A percentile compares a stretch with the other conserved stretches of the same genome.
Evolutionary conservation across 805 yeast genomes (phyloP).

Genomic region (Yamadazyma olivae): DNA sequence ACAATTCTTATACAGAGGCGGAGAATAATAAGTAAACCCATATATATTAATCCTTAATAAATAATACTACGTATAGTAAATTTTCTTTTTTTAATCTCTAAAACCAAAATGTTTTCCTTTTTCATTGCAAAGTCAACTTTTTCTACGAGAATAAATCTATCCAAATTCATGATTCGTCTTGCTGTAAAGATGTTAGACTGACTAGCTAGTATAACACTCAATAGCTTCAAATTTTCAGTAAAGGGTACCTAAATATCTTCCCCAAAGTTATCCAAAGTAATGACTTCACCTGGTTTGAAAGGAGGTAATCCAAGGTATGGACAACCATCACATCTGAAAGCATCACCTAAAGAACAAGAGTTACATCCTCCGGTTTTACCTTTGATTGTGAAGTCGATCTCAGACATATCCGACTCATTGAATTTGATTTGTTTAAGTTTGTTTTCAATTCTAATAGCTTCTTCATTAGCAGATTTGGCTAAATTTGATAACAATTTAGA

Average conservation of each 20-base stretch:
- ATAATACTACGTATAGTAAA: too few relatives aligned
- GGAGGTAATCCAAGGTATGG: constrained; percentile 97
- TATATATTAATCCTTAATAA: too few relatives aligned
- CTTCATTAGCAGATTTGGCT: constrained; percentile 49
- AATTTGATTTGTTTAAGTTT: constrained; percentile 52
- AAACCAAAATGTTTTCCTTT: too few relatives aligned
- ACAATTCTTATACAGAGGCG: too few relatives aligned
- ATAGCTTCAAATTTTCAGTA: too few relatives aligned
- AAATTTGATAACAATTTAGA: constrained; percentile 36
- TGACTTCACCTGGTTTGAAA: constrained; percentile 93
- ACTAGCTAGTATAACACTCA: too few relatives aligned
- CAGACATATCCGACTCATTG: constrained; percentile 70
- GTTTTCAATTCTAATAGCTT: constrained; percentile 54
- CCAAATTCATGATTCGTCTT: too few relatives aligned
- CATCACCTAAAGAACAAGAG: constrained; percentile 95
- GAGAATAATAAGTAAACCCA: too few relatives aligned
- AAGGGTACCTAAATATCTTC: constrained; percentile 77
- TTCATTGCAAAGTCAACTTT: too few relatives aligned
- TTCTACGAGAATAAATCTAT: too few relatives aligned
- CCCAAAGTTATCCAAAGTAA: constrained; percentile 69
- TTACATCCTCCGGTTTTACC: constrained; percentile 98
- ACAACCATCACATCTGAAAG: constrained; percentile 97
- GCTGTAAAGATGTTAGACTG: too few relatives aligned
- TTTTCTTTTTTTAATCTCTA: too few relatives aligned
- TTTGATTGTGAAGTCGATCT: constrained; percentile 92